Evolutionary conservation across 331 rosid genomes (phyloP).

Genomic region (Saraca asoca): DNA sequence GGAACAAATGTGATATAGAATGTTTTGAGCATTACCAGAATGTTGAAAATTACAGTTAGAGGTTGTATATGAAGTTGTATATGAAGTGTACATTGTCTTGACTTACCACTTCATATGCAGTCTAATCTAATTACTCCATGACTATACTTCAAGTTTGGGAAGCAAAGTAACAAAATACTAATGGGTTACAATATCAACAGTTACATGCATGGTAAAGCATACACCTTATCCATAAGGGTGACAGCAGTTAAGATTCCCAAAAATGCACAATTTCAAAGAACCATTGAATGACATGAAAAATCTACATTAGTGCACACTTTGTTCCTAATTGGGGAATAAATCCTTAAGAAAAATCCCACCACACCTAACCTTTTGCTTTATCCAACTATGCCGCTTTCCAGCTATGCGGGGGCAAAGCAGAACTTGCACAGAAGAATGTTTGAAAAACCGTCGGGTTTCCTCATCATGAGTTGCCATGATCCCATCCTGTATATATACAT

Average conservation of each 20-base stretch:
- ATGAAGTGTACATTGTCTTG: background rate
- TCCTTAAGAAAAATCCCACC: background rate
- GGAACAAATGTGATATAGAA: too few relatives aligned
- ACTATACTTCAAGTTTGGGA: background rate
- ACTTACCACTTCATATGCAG: background rate
- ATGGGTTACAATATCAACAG: conserved; percentile 12
- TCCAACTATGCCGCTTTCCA: conserved; percentile 93
- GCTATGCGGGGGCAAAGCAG: conserved; percentile 88
- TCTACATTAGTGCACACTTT: conserved; percentile 18
- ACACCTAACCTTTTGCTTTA: conserved; percentile 71
- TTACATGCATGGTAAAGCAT: conserved; percentile 11
- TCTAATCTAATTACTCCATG: background rate
- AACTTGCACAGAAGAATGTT: conserved; percentile 90
- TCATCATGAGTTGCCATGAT: conserved; percentile 97
- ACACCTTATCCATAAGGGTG: conserved; percentile 3
- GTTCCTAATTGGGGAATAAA: conserved; percentile 24
- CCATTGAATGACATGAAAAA: conserved; percentile 15
- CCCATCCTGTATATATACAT: conserved; percentile 69
- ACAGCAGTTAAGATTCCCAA: conserved; percentile 15
- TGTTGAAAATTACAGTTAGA: background rate
- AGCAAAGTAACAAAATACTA: conserved; percentile 1
- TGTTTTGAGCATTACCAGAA: too few relatives aligned
- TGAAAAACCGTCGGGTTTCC: conserved; percentile 91
- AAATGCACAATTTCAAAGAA: conserved; percentile 18
- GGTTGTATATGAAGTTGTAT: background rate